Conservation (phyloP, 129 eudicot genomes). For the Deinandra increscens region DNA sequence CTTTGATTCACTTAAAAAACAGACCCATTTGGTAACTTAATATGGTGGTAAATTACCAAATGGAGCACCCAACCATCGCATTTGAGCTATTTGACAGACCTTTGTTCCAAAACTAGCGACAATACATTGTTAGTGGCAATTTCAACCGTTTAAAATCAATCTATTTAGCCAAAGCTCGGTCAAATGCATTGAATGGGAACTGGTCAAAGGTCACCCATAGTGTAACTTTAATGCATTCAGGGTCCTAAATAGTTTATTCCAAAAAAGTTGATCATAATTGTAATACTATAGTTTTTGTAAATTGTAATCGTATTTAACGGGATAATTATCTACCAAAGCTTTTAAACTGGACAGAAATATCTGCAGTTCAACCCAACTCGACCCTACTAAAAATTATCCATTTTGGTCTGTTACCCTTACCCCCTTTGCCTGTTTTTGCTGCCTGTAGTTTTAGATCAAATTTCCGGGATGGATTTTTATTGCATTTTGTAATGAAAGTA, state of each 20-base stretch:
- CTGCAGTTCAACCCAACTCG: neutral
- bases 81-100: neutral
- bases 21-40: conserved; percentile 1
- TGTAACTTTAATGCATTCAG: neutral
- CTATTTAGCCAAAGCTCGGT: neutral
- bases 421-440: neutral
- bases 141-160: neutral
- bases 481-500: too few species aligned
- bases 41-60: neutral
- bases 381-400: neutral
- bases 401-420: neutral
- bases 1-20: neutral
- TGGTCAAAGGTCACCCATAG: neutral
- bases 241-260: neutral
- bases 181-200: neutral
- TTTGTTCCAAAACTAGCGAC: conserved; percentile 1
- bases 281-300: neutral
- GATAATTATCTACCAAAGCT: neutral
- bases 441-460: neutral
- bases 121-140: neutral
- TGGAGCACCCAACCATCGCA: neutral
- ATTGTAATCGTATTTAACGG: neutral
- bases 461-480: too few species aligned
- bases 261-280: neutral
- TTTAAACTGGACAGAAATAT: neutral